Evolutionary conservation across 2,329 filamentous ascomycete genomes (phyloP), one percentile per base, ranked within the genome.

Genomic region (Claviceps spartinae): DNA sequence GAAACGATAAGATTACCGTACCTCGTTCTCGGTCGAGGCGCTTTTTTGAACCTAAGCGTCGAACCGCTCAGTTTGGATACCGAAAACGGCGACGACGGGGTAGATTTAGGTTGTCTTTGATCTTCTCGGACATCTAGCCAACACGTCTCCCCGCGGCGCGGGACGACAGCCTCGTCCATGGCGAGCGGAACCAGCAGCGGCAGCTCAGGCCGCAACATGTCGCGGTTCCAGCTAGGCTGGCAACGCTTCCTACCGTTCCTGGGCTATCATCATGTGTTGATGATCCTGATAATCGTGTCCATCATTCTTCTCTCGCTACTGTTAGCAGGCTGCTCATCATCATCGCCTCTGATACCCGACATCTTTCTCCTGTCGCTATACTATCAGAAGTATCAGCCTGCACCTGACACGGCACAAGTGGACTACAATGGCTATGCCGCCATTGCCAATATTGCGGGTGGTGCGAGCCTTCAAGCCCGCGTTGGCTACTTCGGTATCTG

Each of bases 321-420:
- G 62, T 76, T 98, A 59, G 91, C 93, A 63, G 93, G 93, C 62
- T 98, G 93, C 71, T 97, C 93, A 4, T 97, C 91, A 9, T 95
- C 91, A 42, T 96, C 91, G 49, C 93, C 91, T 2, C 75, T 95
- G 52, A 96, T 98, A 61, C 93, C 93, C 26, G 83, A 84, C 65
- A 97, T 98, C 69, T 98, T 96, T 77, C 82, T 98, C 60, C 87
- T 98, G 58, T 95, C 90, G n/a, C 81, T 98, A 62, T 97, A 95
- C 79, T 98, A 96, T 74, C 75, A 95, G 66, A 76, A 79, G 56
- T 96, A 96, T 71, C 81, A 83, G 20, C 87, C 93, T 3, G 74
- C 79, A 30, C 91, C 91, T 59, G 82, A 87, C 60, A 86, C 88
- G 5, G 79, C 91, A 9, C 91, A 97, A 71, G 89, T 95, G 59